Conservation (phyloP, 164 flowering plant species). For the Aristolochia contorta region DNA sequence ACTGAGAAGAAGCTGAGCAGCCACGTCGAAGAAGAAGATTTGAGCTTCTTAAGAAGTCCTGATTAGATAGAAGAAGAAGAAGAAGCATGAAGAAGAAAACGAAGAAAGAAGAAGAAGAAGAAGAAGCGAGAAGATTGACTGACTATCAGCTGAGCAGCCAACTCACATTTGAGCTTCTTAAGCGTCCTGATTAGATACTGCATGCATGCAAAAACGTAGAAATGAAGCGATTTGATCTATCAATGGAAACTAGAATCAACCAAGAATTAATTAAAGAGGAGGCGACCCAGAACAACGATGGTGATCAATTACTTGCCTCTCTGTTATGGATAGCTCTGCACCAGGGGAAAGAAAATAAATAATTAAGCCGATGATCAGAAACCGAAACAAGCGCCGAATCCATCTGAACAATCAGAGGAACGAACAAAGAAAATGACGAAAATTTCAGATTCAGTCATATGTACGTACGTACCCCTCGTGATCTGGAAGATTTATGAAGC, state of each 20-base stretch:
- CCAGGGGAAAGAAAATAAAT: neutral
- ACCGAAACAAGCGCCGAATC: neutral
- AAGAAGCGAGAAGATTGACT: neutral
- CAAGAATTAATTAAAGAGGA: too few relatives aligned
- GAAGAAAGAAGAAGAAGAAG: neutral
- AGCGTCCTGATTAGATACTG: slow-evolving; percentile 40
- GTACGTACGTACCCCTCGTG: slow-evolving; percentile 37
- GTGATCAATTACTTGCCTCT: slow-evolving; percentile 45
- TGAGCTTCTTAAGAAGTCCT: slow-evolving; percentile 38
- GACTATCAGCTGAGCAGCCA: slow-evolving; percentile 35
- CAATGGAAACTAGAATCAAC: neutral
- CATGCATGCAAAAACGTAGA: slow-evolving; percentile 10
- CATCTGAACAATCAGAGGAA: neutral
- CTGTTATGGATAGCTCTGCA: slow-evolving; percentile 35
- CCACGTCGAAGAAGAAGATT: slow-evolving; percentile 37
- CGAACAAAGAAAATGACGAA: neutral
- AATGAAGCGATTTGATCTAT: neutral
- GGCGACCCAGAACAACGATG: too few relatives aligned
- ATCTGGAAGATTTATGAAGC: slow-evolving; percentile 38
- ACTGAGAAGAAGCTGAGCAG: slow-evolving; percentile 20
- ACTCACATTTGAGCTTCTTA: slow-evolving; percentile 40
- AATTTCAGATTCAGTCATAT: neutral
- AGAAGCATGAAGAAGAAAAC: neutral
- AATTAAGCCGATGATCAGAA: neutral
- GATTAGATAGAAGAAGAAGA: slow-evolving; percentile 20